Evolutionary conservation across 2,329 filamentous ascomycete genomes (phyloP).

Genomic region (Fusarium ramigenum): DNA sequence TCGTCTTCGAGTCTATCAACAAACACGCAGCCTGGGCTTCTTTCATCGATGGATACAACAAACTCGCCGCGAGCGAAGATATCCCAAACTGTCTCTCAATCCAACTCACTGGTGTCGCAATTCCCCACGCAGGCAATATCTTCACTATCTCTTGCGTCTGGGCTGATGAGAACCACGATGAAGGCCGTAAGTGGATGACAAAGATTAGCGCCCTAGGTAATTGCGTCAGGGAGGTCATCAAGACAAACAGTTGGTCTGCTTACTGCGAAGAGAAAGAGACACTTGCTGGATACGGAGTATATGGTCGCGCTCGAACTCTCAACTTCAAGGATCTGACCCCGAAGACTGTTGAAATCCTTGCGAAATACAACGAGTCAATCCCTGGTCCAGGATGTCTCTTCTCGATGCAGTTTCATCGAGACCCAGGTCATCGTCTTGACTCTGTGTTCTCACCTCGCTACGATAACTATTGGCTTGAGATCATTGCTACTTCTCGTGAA

Average conservation of each 20-base stretch:
- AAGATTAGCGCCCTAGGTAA: too few relatives aligned
- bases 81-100: too few relatives aligned
- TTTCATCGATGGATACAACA: too few relatives aligned
- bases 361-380: not conserved
- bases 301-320: not conserved
- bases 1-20: too few relatives aligned
- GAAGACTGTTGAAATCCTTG: not conserved
- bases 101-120: too few relatives aligned
- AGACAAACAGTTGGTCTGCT: fast-evolving
- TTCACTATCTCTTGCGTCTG: too few relatives aligned
- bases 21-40: too few relatives aligned
- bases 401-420: not conserved
- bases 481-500: not conserved
- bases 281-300: not conserved
- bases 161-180: too few relatives aligned
- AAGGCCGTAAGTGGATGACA: too few relatives aligned
- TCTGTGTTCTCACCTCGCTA: not conserved
- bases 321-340: not conserved
- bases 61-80: too few relatives aligned
- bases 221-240: too few relatives aligned
- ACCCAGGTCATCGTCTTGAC: not conserved
- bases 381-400: not conserved
- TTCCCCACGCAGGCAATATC: too few relatives aligned
- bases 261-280: not conserved
- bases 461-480: not conserved